phyloP scores from a whole-genome alignment of 2,329 filamentous ascomycete species.

The Colletotrichum shisoi region DNA sequence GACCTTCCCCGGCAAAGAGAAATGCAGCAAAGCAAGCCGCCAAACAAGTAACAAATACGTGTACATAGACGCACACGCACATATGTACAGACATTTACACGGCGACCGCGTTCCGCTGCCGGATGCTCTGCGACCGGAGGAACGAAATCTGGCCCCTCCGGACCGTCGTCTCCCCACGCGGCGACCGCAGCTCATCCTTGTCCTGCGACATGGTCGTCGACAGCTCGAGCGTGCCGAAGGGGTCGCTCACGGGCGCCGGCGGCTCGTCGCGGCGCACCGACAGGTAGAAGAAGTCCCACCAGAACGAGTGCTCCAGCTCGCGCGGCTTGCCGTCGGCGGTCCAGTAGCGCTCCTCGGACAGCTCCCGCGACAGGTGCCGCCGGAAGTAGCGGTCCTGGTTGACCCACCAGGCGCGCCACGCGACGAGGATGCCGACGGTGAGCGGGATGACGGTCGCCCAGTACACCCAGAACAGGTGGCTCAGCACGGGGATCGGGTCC shows the following conservation, averaged over 20 bases:
- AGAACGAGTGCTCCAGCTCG: constrained; percentile 53
- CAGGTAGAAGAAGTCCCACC: constrained; percentile 55
- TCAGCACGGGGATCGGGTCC: constrained; percentile 48
- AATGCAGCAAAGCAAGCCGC: neutral
- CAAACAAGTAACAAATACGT: neutral
- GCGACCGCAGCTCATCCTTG: constrained; percentile 35
- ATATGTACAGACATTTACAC: constrained; percentile 14
- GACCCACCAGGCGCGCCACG: constrained; percentile 59
- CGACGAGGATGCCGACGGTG: constrained; percentile 52
- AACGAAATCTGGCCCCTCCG: constrained; percentile 34
- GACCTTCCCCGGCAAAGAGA: neutral
- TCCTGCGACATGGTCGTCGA: constrained; percentile 28
- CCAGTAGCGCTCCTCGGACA: constrained; percentile 60
- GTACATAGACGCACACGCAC: neutral
- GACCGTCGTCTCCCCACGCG: constrained; percentile 25
- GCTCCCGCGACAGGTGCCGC: constrained; percentile 54
- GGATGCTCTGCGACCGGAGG: constrained; percentile 30
- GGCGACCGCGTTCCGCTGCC: constrained; percentile 30
- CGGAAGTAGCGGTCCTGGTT: constrained; percentile 57
- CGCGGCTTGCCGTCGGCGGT: constrained; percentile 55
- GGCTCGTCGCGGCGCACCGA: constrained; percentile 49
- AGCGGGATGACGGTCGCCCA: constrained; percentile 56
- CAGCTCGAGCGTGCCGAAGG: constrained; percentile 27
- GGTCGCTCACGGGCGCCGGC: constrained; percentile 14
- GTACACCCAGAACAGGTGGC: constrained; percentile 56